Base-by-base conservation (phyloP, 768 basidiomycete genomes). In the Clitopilus passeckerianus region DNA sequence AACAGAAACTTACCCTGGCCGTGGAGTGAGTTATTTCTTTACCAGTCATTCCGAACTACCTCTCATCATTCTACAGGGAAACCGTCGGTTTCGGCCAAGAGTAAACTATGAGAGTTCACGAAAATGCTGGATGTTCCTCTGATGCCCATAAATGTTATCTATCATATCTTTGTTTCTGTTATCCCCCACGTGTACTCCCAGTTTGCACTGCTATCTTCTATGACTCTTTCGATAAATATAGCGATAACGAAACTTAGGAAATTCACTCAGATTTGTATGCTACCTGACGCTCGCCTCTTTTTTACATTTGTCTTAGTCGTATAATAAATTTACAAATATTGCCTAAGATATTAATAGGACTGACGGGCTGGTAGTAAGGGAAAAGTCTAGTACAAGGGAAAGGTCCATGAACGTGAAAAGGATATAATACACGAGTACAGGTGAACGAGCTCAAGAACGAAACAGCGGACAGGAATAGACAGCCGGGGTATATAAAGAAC, bases 41-140 rank as follows among this genome's bases (percentile, higher is more conserved):
- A 61, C 23, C 58, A 54, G 22, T 34, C 60, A 5, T 41, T 57
- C 56, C 56, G 54, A 66, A 8, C 52, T 62, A 56, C 9, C 55
- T 50, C 46, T 50, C 20, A 18, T 22, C 22, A 50, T 58, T 59
- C 61, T 61, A 14, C 67, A 90, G 91, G 77, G 93, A 95, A 79
- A 95, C 93, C 9, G 89, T 95, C 65, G 93, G 93, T 63, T 96
- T 96, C 74, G 93, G 94, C 62, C 92, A 95, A 68, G 93, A 95
- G 74, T 95, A 84, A 79, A 71, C 35, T 34, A 34, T 44, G 57
- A 57, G 41, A 56, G 37, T 50, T 50, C 10, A 50, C 12, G 46
- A 23, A 50, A 50, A 18, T 50, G 46, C 46, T 22, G n/a, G 46
- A 50, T 22, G 16, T 50, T 5, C 30, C 5, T 5, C 54, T 55